A percentile compares a stretch with the other conserved stretches of the same genome.
Conservation (phyloP, 352 stramenopile species). For the Pythium guiyangense region DNA sequence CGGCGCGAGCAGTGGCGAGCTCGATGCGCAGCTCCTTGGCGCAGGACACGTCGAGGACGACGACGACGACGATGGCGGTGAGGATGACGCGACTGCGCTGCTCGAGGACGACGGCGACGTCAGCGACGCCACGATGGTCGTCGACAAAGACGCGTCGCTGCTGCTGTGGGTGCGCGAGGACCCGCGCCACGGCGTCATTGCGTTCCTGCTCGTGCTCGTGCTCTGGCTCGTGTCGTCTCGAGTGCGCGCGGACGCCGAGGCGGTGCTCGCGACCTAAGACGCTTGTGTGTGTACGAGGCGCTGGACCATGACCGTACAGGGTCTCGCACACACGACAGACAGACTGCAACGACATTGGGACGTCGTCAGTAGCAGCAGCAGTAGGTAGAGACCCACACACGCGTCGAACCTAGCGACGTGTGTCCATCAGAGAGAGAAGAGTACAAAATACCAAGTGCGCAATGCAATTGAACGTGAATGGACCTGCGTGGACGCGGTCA, state of each 20-base stretch:
- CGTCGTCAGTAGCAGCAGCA: too few species aligned
- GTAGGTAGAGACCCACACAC: too few species aligned
- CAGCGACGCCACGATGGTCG: slow-evolving; percentile 14
- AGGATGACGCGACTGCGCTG: slow-evolving; percentile 16
- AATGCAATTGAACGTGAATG: too few species aligned
- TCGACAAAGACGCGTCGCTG: slow-evolving; percentile 65
- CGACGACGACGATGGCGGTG: slow-evolving; percentile 12
- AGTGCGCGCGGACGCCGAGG: slow-evolving; percentile 3
- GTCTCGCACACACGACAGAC: background rate
- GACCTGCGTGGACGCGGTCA: too few species aligned
- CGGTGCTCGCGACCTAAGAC: slow-evolving; percentile 5
- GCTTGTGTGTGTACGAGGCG: background rate
- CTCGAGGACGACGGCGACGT: slow-evolving; percentile 16
- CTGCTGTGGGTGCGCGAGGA: slow-evolving; percentile 67
- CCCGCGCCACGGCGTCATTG: slow-evolving; percentile 57
- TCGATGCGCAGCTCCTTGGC: slow-evolving; percentile 8
- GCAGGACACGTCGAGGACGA: background rate
- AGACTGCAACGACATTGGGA: too few species aligned
- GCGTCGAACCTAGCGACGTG: too few species aligned
- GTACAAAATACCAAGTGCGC: too few species aligned
- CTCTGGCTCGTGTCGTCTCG: slow-evolving; percentile 37
- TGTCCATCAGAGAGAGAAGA: too few species aligned
- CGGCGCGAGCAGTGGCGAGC: background rate
- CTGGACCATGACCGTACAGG: too few species aligned
- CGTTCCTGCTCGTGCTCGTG: slow-evolving; percentile 45